Percentiles rank a stretch among this genome's conserved stretches.
These are phyloP conservation scores for Nematocida sp. DNA, from an alignment of 371 early-diverging fungal species.

Conservation along the genomic window DNA sequence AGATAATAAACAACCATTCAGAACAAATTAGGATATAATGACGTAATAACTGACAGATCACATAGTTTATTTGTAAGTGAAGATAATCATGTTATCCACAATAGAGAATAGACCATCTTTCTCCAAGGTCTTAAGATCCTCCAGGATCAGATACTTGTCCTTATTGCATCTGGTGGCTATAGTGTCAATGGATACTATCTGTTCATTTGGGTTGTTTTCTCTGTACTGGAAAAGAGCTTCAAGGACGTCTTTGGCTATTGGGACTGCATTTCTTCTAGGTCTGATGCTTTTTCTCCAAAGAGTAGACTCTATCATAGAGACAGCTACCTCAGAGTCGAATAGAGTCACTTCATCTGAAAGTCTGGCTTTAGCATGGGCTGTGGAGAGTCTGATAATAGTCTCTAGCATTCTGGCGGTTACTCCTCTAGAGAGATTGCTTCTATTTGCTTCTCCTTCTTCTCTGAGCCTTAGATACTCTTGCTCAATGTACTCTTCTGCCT, in stretches of 20 bases:
- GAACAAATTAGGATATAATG: not conserved
- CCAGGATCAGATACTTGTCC: not conserved
- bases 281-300: conserved; percentile 51
- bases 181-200: conserved; percentile 30
- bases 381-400: conserved; percentile 90
- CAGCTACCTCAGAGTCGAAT: conserved; percentile 57
- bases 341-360: conserved; percentile 69
- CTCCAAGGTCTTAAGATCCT: conserved; percentile 26
- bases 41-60: too few relatives aligned
- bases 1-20: not conserved
- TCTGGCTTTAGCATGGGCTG: conserved; percentile 92
- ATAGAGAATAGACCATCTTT: conserved; percentile 25
- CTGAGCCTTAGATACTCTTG: conserved; percentile 59
- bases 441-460: conserved; percentile 57
- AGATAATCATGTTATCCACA: conserved; percentile 38
- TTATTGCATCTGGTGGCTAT: not conserved
- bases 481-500: conserved; percentile 53
- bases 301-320: conserved; percentile 53
- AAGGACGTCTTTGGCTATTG: not conserved
- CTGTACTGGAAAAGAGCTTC: conserved; percentile 18
- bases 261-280: not conserved
- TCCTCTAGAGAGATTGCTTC: conserved; percentile 66
- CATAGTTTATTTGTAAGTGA: conserved; percentile 4
- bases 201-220: conserved; percentile 29
- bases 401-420: conserved; percentile 95